phyloP scores from a whole-genome alignment of 176 grass and related monocot species.

The Triticum urartu region DNA sequence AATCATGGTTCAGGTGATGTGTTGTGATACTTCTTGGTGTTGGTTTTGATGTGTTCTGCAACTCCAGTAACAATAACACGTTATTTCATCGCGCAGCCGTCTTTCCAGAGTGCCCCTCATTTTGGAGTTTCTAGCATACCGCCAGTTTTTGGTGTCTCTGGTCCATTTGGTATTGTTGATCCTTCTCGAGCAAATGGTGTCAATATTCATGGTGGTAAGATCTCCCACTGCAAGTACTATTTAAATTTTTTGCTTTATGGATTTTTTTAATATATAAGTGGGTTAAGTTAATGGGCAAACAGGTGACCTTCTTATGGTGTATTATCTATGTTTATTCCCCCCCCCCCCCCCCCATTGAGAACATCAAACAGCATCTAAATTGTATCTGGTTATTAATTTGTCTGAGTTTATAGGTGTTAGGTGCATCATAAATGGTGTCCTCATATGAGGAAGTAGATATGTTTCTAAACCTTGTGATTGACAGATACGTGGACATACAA shows the following conservation, averaged over 20 bases:
- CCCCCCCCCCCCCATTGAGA: not conserved
- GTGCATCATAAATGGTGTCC: not conserved
- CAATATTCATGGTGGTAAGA: conserved; percentile 43
- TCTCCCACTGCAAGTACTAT: conserved; percentile 7
- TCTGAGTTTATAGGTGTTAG: not conserved
- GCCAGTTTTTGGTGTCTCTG: conserved; percentile 57
- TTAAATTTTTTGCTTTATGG: not conserved
- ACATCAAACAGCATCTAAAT: not conserved
- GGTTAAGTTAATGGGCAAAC: not conserved
- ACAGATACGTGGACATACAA: not conserved
- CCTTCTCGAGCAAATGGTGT: conserved; percentile 45
- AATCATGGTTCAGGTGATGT: conserved; percentile 97
- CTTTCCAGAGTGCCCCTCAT: conserved; percentile 59
- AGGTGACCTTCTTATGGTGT: not conserved
- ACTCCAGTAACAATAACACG: conserved; percentile 9
- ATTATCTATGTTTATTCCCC: not conserved
- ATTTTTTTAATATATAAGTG: not conserved
- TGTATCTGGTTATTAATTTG: not conserved
- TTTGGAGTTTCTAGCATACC: conserved; percentile 54
- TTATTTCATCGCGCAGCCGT: conserved; percentile 55
- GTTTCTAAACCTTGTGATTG: not conserved
- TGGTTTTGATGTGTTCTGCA: conserved; percentile 19
- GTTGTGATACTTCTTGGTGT: not conserved
- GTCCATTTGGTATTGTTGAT: conserved; percentile 58
- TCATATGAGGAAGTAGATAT: not conserved